A percentile compares a stretch with the other conserved stretches of the same genome.
These are phyloP conservation scores for Clavispora asparagi DNA, from an alignment of 805 yeast genomes.

Conservation along the genomic window DNA sequence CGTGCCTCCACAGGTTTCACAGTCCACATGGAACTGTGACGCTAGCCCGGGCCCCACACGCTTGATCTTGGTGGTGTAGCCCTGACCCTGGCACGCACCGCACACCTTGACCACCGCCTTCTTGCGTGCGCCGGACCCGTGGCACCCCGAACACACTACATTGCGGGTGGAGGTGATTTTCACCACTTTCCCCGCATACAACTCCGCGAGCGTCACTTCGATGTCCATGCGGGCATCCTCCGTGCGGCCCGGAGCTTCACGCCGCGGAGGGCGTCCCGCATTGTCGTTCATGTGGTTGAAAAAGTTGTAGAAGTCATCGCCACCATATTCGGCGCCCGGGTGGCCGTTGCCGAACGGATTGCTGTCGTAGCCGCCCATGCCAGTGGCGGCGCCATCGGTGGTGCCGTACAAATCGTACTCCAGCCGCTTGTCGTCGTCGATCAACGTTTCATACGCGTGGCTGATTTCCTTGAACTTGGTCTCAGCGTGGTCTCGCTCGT, in stretches of 20 bases:
- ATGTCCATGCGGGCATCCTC: slow-evolving; percentile 66
- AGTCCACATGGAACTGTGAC: slow-evolving; percentile 55
- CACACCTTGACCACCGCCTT: slow-evolving; percentile 55
- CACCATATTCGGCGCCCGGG: slow-evolving; percentile 46
- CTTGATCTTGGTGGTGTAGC: slow-evolving; percentile 52
- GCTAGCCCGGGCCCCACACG: slow-evolving; percentile 73
- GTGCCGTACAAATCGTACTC: slow-evolving; percentile 58
- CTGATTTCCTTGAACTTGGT: slow-evolving; percentile 74
- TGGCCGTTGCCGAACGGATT: slow-evolving; percentile 33
- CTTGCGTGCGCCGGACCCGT: slow-evolving; percentile 70
- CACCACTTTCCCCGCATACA: slow-evolving; percentile 75
- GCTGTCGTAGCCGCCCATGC: slow-evolving; percentile 21
- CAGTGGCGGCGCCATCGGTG: slow-evolving; percentile 22
- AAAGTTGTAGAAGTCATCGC: slow-evolving; percentile 76
- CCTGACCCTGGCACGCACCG: slow-evolving; percentile 67
- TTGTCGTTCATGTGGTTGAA: slow-evolving; percentile 42
- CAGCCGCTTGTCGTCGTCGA: slow-evolving; percentile 58
- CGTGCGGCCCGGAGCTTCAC: slow-evolving; percentile 33
- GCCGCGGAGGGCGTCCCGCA: slow-evolving; percentile 3
- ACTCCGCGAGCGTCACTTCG: slow-evolving; percentile 63
- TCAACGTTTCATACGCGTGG: slow-evolving; percentile 79
- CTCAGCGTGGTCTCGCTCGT: slow-evolving; percentile 67
- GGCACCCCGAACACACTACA: slow-evolving; percentile 65
- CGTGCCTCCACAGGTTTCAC: slow-evolving; percentile 65
- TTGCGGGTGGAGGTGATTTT: slow-evolving; percentile 70